Base-by-base conservation (phyloP, 176 grass and related monocot genomes). In the Alopecurus myosuroides region DNA sequence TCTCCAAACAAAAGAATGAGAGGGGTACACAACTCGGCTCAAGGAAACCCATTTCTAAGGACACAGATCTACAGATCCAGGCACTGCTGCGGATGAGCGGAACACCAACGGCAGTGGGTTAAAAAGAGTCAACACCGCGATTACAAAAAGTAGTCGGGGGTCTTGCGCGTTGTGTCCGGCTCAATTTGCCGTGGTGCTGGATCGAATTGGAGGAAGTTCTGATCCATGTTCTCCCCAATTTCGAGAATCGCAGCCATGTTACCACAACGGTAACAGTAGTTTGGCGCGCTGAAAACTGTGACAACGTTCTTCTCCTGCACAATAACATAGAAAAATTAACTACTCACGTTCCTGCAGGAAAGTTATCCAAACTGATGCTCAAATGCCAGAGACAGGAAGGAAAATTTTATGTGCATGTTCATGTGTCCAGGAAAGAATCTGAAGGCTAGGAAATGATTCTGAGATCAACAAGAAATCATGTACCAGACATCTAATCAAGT, bases 141-240 rank as follows among this genome's bases (percentile, higher is more conserved):
- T 89, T 87, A 92, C 84, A 92, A 84, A 89, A 92, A 94, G 82
- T 94, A 94, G 74, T 94, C 93, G 2, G 93, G 93, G 70, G 93
- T 92, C 82, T 92, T 94, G 84, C 88, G 80, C 3, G 87, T 89
- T 57, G 82, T 89, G 55, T 94, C 90, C 0, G 89, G 89, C 42
- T 94, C 87, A 0, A 94, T 90, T 68, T 94, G 90, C 37, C 89
- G 82, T 0, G 92, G 92, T 0, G 92, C 92, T 26, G 92, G 92
- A 51, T 94, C 92, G 0, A 94, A 94, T 76, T 94, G 92, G 35
- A 94, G 88, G 79, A 94, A 94, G 64, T 94, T 94, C 7, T 94
- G 92, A 75, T 88, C 85, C 92, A 94, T 94, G 72, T 91, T 88
- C 76, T 94, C 92, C 22, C 92, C 89, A 11, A 94, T 91, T 51